Evolutionary conservation across 1,139 yeast genomes (phyloP).

Genomic region (Hyphopichia burtonii): DNA sequence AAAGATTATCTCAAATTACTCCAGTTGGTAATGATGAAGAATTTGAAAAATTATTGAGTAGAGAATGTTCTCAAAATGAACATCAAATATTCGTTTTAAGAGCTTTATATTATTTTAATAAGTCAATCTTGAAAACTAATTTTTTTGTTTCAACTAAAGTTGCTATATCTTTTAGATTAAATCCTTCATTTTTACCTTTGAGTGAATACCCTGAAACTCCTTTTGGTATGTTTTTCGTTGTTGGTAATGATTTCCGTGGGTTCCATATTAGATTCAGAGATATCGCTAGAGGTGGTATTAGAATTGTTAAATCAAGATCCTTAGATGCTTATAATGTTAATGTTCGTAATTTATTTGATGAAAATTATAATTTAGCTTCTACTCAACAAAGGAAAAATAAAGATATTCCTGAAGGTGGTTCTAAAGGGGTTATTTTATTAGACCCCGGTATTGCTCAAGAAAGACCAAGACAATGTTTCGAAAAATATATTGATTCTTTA

Average conservation of each 20-base stretch:
- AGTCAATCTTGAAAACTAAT: constrained; percentile 87
- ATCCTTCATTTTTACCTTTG: constrained; percentile 80
- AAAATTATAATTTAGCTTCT: constrained; percentile 91
- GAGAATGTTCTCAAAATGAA: constrained; percentile 77
- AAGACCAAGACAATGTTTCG: constrained; percentile 82
- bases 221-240: constrained; percentile 91
- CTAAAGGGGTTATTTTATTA: constrained; percentile 92
- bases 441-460: constrained; percentile 81
- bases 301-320: constrained; percentile 88
- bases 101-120: constrained; percentile 82
- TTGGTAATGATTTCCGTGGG: constrained; percentile 96
- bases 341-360: constrained; percentile 88
- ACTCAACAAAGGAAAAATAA: constrained; percentile 97
- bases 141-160: constrained; percentile 93
- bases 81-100: constrained; percentile 77
- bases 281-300: constrained; percentile 97
- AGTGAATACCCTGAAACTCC: constrained; percentile 91
- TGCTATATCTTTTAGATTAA: constrained; percentile 87
- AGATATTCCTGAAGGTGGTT: constrained; percentile 99
- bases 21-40: constrained; percentile 77
- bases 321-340: constrained; percentile 84
- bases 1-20: constrained; percentile 74
- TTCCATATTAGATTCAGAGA: constrained; percentile 97
- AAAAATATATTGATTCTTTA: constrained; percentile 88
- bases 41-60: constrained; percentile 63